Evolutionary conservation across 1,284 basidiomycete genomes (phyloP).

Genomic region (Tylopilus orsonianus): DNA sequence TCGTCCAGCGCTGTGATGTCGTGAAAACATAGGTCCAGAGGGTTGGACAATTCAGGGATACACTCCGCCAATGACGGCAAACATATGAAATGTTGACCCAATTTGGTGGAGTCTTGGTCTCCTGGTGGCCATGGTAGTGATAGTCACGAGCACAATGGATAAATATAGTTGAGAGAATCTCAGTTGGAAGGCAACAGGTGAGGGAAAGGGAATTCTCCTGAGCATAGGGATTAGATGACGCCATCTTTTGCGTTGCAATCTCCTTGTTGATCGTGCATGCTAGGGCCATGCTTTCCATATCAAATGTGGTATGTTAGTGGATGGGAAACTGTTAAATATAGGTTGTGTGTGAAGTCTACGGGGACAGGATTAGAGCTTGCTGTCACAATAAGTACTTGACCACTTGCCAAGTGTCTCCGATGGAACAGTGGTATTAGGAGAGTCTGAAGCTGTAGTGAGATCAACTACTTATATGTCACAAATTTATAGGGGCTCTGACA

Average conservation of each 20-base stretch:
- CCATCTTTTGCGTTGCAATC: not conserved
- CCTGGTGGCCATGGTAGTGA: not conserved
- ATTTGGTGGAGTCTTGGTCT: not conserved
- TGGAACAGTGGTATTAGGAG: too few relatives aligned
- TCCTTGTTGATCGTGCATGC: not conserved
- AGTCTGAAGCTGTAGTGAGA: too few relatives aligned
- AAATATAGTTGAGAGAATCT: slow-evolving; percentile 23
- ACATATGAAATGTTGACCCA: slow-evolving; percentile 32
- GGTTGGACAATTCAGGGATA: slow-evolving; percentile 31
- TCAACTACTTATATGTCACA: too few relatives aligned
- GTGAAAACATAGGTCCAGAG: slow-evolving; percentile 34
- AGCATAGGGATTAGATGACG: slow-evolving; percentile 11
- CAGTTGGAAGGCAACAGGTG: slow-evolving; percentile 17
- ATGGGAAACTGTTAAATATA: too few relatives aligned
- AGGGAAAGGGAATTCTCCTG: slow-evolving; percentile 28
- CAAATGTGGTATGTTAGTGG: too few relatives aligned
- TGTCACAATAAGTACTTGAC: too few relatives aligned
- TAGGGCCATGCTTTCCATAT: not conserved
- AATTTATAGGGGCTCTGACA: too few relatives aligned
- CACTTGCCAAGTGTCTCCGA: too few relatives aligned
- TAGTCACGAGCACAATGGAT: slow-evolving; percentile 10
- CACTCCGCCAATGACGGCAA: slow-evolving; percentile 36
- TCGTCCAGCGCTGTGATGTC: slow-evolving; percentile 24
- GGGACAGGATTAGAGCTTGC: too few relatives aligned
- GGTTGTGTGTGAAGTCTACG: too few relatives aligned